Conservation (phyloP, 495 filamentous ascomycete genomes). For the Lophium mytilinum region DNA sequence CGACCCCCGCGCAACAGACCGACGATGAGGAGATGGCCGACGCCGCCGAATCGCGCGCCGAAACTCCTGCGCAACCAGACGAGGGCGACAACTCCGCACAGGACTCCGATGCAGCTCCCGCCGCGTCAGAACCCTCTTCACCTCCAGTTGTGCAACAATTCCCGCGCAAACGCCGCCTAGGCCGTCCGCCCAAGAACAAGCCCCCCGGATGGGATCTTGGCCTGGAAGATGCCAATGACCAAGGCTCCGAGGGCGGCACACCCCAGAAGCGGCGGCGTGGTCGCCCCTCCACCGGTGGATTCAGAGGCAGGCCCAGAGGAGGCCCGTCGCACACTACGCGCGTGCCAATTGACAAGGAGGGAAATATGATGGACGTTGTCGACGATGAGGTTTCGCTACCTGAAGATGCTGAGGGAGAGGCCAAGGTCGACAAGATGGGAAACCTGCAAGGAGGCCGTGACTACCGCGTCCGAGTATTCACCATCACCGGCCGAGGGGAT, state of each 20-base stretch:
- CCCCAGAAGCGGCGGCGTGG: slow-evolving; percentile 58
- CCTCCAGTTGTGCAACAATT: slow-evolving; percentile 46
- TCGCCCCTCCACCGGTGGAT: slow-evolving; percentile 57
- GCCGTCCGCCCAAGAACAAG: slow-evolving; percentile 77
- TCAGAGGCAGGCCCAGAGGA: slow-evolving; percentile 60
- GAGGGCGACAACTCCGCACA: slow-evolving; percentile 26
- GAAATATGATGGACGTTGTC: slow-evolving; percentile 82
- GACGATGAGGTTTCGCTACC: slow-evolving; percentile 87
- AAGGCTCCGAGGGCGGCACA: slow-evolving; percentile 46
- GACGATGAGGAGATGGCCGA: slow-evolving; percentile 31
- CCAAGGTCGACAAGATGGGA: slow-evolving; percentile 85
- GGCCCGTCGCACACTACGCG: slow-evolving; percentile 68
- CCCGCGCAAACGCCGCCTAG: slow-evolving; percentile 70
- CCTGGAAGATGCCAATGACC: slow-evolving; percentile 46
- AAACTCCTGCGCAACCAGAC: slow-evolving; percentile 27
- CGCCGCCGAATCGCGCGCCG: slow-evolving; percentile 19
- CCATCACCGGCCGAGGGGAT: slow-evolving; percentile 71
- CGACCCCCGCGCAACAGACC: slow-evolving; percentile 20
- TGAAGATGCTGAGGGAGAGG: slow-evolving; percentile 79
- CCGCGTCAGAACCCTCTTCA: slow-evolving; percentile 21
- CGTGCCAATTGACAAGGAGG: slow-evolving; percentile 88
- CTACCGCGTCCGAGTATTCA: slow-evolving; percentile 92
- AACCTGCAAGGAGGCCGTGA: slow-evolving; percentile 72
- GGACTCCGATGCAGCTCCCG: slow-evolving; percentile 22
- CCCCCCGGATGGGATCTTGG: slow-evolving; percentile 61